These are phyloP conservation scores for Pisolithus marmoratus DNA, from an alignment of 768 basidiomycete species.

Conservation along the genomic window DNA sequence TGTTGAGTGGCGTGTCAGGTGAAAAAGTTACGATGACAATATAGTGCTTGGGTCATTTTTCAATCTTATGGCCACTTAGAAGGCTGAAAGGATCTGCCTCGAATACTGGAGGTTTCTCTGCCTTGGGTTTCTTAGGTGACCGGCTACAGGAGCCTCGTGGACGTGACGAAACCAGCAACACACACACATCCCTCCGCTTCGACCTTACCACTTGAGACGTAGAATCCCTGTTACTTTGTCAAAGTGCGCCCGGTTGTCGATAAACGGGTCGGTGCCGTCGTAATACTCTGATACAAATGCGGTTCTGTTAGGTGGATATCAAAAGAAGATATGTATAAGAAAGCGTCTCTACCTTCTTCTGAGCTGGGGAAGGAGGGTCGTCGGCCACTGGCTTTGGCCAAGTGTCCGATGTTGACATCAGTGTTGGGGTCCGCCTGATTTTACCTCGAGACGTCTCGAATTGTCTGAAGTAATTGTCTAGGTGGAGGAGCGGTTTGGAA, in stretches of 20 bases:
- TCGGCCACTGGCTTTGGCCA: constrained; percentile 63
- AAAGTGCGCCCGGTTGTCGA: constrained; percentile 88
- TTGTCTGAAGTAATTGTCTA: constrained; percentile 49
- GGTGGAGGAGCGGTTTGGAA: constrained; percentile 38
- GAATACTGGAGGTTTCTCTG: constrained; percentile 39
- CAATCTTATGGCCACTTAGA: constrained; percentile 33
- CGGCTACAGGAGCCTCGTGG: constrained; percentile 24
- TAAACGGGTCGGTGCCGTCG: constrained; percentile 85
- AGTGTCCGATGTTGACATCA: constrained; percentile 62
- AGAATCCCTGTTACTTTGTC: constrained; percentile 91
- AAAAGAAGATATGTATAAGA: neutral
- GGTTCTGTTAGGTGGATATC: neutral
- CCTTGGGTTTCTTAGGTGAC: constrained; percentile 68
- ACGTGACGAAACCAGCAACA: neutral
- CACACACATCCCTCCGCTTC: constrained; percentile 72
- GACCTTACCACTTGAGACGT: constrained; percentile 84
- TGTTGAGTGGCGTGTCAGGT: neutral
- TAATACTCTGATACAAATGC: constrained; percentile 63
- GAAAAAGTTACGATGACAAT: constrained; percentile 35
- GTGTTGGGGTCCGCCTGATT: constrained; percentile 64
- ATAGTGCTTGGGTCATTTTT: constrained; percentile 52
- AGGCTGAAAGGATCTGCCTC: constrained; percentile 37
- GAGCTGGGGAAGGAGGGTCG: constrained; percentile 48
- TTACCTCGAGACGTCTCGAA: constrained; percentile 66
- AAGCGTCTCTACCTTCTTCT: constrained; percentile 30